Percentiles rank a stretch among this genome's conserved stretches.
These are phyloP conservation scores for Quercus berberidifolia DNA, from an alignment of 306 rosid species.

Conservation along the genomic window DNA sequence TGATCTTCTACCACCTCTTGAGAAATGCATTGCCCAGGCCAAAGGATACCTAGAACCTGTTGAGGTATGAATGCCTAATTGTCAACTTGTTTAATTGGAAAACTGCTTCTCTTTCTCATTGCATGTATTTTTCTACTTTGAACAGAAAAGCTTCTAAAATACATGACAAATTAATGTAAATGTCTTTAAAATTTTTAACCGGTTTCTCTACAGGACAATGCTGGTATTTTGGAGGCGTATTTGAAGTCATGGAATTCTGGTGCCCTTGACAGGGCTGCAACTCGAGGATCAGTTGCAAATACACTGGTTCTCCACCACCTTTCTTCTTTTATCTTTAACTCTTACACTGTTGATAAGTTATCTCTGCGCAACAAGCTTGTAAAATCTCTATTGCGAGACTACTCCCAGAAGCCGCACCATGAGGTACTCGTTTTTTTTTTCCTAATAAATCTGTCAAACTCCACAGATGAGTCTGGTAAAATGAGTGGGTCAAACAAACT, in stretches of 20 bases:
- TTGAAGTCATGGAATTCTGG: slow-evolving; percentile 83
- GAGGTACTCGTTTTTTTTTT: slow-evolving; percentile 45
- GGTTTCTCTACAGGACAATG: slow-evolving; percentile 57
- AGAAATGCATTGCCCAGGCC: slow-evolving; percentile 58
- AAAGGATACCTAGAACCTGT: slow-evolving; percentile 86
- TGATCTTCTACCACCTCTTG: slow-evolving; percentile 85
- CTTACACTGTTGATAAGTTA: slow-evolving; percentile 38
- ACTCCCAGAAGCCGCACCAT: slow-evolving; percentile 57
- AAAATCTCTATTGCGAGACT: slow-evolving; percentile 74
- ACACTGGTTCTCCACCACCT: slow-evolving; percentile 74
- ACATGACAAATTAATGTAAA: neutral
- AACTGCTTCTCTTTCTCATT: neutral
- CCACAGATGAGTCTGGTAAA: neutral
- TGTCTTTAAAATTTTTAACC: neutral
- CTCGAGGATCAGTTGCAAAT: slow-evolving; percentile 67
- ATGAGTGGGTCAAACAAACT: slow-evolving; percentile 1
- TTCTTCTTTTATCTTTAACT: slow-evolving; percentile 59
- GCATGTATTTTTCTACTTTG: neutral
- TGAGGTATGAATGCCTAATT: slow-evolving; percentile 52
- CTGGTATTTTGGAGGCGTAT: slow-evolving; percentile 70
- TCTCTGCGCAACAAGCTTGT: slow-evolving; percentile 65
- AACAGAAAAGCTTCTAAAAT: neutral
- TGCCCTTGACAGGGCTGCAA: slow-evolving; percentile 79
- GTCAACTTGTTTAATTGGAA: neutral
- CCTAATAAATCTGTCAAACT: too few relatives aligned